phyloP scores from a whole-genome alignment of 148 eudicot genomes.

The Vaccinium macrocarpon region DNA sequence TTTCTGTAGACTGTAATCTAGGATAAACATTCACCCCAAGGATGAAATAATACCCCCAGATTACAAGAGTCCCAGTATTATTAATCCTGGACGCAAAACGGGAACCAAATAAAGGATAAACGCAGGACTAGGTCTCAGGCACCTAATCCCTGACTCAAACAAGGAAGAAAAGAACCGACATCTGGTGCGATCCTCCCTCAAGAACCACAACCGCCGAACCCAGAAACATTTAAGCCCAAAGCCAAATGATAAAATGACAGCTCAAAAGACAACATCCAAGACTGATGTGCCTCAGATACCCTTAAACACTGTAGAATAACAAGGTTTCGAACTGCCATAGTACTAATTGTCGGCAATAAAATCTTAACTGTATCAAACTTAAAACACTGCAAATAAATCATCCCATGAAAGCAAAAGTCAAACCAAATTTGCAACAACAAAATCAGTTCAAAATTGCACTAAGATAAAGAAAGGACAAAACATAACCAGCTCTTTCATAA shows the following conservation, averaged over 20 bases:
- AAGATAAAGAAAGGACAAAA: slow-evolving; percentile 4
- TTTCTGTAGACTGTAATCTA: no score
- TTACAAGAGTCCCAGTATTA: no score
- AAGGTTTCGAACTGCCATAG: neutral
- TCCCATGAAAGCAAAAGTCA: neutral
- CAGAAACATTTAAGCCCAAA: neutral
- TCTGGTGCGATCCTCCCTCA: neutral
- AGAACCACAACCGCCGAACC: neutral
- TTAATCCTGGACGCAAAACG: no score
- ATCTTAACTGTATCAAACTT: neutral
- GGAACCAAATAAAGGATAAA: no score
- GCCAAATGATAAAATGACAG: neutral
- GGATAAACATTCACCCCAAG: no score
- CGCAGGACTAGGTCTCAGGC: no score
- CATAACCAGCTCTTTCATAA: neutral
- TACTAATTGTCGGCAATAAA: neutral
- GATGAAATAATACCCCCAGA: no score
- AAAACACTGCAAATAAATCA: neutral
- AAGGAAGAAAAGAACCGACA: neutral
- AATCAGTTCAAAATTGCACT: slow-evolving; percentile 17
- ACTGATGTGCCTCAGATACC: neutral
- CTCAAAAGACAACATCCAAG: neutral
- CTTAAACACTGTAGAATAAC: neutral
- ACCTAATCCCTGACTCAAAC: no score
- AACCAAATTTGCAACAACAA: slow-evolving; percentile 13